Conservation (phyloP, 2,329 filamentous ascomycete species). For the Apiospora kogelbergensis region DNA sequence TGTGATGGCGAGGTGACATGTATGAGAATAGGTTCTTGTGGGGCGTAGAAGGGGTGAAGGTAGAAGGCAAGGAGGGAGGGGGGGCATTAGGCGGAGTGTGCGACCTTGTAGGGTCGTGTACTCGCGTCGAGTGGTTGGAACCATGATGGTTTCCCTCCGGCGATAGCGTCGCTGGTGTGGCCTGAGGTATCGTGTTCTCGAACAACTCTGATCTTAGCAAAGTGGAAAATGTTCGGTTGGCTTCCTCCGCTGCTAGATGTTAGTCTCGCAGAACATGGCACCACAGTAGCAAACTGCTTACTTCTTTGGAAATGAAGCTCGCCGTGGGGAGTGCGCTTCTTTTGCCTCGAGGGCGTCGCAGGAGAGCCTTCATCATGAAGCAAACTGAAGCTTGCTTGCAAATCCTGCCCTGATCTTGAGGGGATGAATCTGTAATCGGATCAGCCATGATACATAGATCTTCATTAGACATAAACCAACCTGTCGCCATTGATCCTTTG, state of each 20-base stretch:
- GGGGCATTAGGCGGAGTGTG: constrained; percentile 78
- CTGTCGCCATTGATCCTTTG: constrained; percentile 61
- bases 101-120: constrained; percentile 68
- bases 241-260: constrained; percentile 71
- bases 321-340: constrained; percentile 81
- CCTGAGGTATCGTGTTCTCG: constrained; percentile 83
- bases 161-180: constrained; percentile 62
- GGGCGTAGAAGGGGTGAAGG: constrained; percentile 87
- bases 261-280: constrained; percentile 16
- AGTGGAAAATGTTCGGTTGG: constrained; percentile 88
- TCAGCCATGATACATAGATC: constrained; percentile 21
- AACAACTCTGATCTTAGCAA: constrained; percentile 90
- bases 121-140: constrained; percentile 53
- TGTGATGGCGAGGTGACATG: constrained; percentile 72
- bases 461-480: constrained; percentile 36
- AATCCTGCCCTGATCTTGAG: constrained; percentile 86
- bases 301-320: constrained; percentile 94
- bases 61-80: constrained; percentile 64
- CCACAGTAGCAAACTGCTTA: constrained; percentile 43
- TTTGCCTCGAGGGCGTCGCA: constrained; percentile 81
- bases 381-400: constrained; percentile 89
- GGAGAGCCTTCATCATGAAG: constrained; percentile 92
- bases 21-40: constrained; percentile 98
- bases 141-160: constrained; percentile 54
- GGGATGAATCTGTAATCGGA: constrained; percentile 77